These are phyloP conservation scores for Gymnopus androsaceus DNA, from an alignment of 1,284 basidiomycete species.

Conservation along the genomic window DNA sequence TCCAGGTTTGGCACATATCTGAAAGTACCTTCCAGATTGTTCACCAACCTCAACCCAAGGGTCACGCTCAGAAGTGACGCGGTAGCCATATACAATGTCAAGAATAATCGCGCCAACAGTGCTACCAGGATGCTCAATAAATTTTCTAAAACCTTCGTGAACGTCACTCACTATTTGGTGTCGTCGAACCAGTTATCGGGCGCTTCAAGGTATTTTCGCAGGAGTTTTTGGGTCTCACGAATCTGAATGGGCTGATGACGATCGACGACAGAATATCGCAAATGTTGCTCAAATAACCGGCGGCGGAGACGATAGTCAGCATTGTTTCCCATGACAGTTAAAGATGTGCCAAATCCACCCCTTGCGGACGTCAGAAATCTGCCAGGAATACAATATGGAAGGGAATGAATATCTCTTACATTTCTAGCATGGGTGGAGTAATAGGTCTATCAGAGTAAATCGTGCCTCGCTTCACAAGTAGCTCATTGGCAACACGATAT, in stretches of 20 bases:
- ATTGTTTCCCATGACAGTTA: conserved; percentile 6
- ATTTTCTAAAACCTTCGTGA: background rate
- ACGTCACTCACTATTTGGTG: conserved; percentile 3
- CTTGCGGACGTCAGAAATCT: background rate
- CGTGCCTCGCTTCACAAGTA: conserved; percentile 35
- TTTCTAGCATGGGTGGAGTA: conserved; percentile 15
- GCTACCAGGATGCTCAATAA: background rate
- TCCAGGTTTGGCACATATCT: conserved; percentile 33
- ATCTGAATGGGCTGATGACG: conserved; percentile 4
- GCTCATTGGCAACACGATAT: conserved; percentile 29
- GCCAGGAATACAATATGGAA: background rate
- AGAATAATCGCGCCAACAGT: conserved; percentile 37
- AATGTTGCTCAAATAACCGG: conserved; percentile 1
- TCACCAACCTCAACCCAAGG: conserved; percentile 40
- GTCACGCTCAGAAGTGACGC: conserved; percentile 37
- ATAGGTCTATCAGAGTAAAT: conserved; percentile 37
- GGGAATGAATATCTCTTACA: background rate
- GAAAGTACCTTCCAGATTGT: conserved; percentile 40
- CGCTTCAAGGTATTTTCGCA: conserved; percentile 25
- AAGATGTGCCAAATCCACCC: background rate
- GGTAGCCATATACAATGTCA: conserved; percentile 43
- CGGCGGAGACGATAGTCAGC: conserved; percentile 3
- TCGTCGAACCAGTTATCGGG: conserved; percentile 37
- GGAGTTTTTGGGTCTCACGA: conserved; percentile 24
- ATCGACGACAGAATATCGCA: conserved; percentile 1